phyloP scores from a whole-genome alignment of 2,329 filamentous ascomycete genomes.

The Aspergillus amoenus region DNA sequence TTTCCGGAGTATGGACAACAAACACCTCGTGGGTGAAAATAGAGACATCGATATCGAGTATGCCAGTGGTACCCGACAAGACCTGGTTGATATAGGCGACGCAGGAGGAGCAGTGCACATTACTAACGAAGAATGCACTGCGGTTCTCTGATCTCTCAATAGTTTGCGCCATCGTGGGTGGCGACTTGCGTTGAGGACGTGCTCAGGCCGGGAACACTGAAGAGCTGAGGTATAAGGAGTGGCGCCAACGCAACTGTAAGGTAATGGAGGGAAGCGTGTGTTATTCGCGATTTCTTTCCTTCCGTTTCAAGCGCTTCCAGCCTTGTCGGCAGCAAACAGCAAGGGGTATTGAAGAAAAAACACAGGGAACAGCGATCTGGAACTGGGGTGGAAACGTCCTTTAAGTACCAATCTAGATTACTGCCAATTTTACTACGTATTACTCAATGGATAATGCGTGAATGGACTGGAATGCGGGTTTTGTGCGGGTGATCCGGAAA shows the following conservation, averaged over 20 bases:
- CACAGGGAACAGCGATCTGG: not conserved
- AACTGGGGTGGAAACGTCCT: not conserved
- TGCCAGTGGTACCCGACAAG: conserved; percentile 36
- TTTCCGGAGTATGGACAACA: conserved; percentile 36
- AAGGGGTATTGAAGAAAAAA: not conserved
- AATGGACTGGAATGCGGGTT: conserved; percentile 27
- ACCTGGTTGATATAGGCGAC: conserved; percentile 47
- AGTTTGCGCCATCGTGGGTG: conserved; percentile 19
- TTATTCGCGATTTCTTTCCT: not conserved
- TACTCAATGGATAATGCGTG: not conserved
- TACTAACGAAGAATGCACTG: conserved; percentile 46
- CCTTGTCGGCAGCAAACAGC: not conserved
- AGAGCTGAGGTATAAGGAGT: not conserved
- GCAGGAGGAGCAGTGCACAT: conserved; percentile 51
- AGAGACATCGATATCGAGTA: conserved; percentile 41
- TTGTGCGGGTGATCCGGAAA: conserved; percentile 27
- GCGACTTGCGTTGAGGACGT: not conserved
- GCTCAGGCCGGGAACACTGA: not conserved
- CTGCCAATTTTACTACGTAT: not conserved
- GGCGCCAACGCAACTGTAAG: no score
- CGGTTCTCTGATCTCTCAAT: conserved; percentile 9
- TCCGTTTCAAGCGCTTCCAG: not conserved
- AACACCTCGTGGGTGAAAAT: conserved; percentile 46
- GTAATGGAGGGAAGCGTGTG: not conserved
- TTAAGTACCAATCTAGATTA: not conserved